These are phyloP conservation scores for Morella rubra DNA, from an alignment of 306 rosid genomes.

Conservation along the genomic window DNA sequence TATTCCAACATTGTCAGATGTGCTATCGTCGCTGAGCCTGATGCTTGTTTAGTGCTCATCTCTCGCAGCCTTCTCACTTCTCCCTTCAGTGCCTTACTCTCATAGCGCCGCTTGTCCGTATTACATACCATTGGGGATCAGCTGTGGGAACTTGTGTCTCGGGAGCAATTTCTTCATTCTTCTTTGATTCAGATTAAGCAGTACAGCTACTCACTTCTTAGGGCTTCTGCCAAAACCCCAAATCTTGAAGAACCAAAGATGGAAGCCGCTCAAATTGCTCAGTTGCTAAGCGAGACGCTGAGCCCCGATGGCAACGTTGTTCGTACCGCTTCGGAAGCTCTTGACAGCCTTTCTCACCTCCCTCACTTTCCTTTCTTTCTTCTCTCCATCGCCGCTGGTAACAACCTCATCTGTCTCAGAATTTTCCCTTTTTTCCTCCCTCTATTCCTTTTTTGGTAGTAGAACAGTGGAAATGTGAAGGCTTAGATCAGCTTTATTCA, in stretches of 20 bases:
- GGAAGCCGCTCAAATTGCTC: slow-evolving; percentile 53
- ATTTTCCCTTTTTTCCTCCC: not conserved
- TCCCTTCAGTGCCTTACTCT: no score
- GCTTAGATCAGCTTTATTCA: no score
- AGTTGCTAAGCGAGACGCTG: slow-evolving; percentile 58
- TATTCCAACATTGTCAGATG: no score
- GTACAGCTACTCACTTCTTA: slow-evolving; percentile 26
- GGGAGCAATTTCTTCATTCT: no score
- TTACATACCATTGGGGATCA: no score
- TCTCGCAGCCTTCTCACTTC: no score
- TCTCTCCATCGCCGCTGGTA: slow-evolving; percentile 62
- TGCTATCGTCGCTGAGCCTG: no score
- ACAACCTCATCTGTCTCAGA: not conserved
- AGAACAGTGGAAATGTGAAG: not conserved
- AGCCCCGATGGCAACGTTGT: slow-evolving; percentile 49
- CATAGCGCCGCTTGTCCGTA: no score
- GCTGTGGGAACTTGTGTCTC: no score
- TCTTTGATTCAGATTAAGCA: no score
- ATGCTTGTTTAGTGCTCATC: no score
- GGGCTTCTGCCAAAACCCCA: slow-evolving; percentile 36
- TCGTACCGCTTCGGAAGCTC: slow-evolving; percentile 51
- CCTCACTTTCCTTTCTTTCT: slow-evolving; percentile 61
- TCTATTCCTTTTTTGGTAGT: not conserved
- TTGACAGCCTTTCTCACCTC: slow-evolving; percentile 55
- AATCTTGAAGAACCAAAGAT: not conserved